Conservation (phyloP, 495 filamentous ascomycete genomes). For the Peziza echinospora region DNA sequence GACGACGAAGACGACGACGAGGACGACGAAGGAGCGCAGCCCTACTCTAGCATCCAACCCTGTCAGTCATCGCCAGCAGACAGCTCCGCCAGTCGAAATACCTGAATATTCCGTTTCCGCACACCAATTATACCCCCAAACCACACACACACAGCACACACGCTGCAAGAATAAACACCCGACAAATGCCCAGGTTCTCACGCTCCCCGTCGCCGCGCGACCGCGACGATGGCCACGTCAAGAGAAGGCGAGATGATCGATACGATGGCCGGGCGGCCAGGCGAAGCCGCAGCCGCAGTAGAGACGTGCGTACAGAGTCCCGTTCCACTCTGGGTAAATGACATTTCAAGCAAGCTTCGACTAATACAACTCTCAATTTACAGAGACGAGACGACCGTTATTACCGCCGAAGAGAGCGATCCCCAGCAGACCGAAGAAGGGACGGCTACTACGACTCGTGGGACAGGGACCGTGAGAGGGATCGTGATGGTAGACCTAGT, state of each 20-base stretch:
- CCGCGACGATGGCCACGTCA: conserved; percentile 12
- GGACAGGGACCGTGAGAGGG: conserved; percentile 30
- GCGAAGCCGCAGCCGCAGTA: conserved; percentile 11
- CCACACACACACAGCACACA: too few species aligned
- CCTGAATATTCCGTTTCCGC: too few species aligned
- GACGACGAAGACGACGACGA: too few species aligned
- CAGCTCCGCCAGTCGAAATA: too few species aligned
- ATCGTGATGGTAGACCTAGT: conserved; percentile 36
- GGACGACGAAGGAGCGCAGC: too few species aligned
- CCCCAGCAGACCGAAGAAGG: neutral
- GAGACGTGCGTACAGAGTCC: too few species aligned
- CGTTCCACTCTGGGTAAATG: conserved; percentile 2
- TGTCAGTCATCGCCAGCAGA: too few species aligned
- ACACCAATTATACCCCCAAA: too few species aligned
- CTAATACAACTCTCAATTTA: conserved; percentile 9
- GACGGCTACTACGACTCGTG: conserved; percentile 10
- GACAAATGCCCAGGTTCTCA: conserved; percentile 2
- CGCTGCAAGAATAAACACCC: too few species aligned
- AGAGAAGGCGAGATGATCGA: conserved; percentile 17
- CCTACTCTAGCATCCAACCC: too few species aligned
- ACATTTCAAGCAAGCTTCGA: neutral
- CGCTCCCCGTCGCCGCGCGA: conserved; percentile 16
- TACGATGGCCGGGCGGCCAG: conserved; percentile 16
- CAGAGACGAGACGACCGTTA: conserved; percentile 16
- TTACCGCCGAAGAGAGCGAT: conserved; percentile 4